phyloP scores from a whole-genome alignment of 176 grass and related monocot species.

The Phoenix dactylifera region DNA sequence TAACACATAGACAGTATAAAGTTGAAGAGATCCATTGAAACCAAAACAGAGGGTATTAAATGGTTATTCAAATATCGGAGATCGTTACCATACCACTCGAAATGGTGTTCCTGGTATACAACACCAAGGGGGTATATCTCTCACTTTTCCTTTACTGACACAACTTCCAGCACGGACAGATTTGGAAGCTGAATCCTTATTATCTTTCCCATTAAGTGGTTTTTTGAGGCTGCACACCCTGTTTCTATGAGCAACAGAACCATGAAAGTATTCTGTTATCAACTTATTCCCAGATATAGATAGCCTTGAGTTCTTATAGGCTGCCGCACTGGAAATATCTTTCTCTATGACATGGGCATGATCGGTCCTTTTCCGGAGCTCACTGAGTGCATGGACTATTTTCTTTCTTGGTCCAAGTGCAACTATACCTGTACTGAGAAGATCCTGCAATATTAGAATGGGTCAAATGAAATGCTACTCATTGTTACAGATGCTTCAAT shows the following conservation, averaged over 20 bases:
- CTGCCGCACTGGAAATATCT: conserved; percentile 30
- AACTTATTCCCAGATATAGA: conserved; percentile 62
- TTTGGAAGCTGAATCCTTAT: conserved; percentile 34
- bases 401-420: conserved; percentile 89
- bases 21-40: neutral
- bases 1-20: neutral
- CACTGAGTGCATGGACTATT: conserved; percentile 54
- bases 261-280: conserved; percentile 74
- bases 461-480: no score
- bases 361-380: conserved; percentile 48
- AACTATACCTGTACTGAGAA: conserved; percentile 65
- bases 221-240: conserved; percentile 14
- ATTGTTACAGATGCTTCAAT: neutral
- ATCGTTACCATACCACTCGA: conserved; percentile 65
- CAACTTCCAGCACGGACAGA: conserved; percentile 20
- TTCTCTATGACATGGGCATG: conserved; percentile 26
- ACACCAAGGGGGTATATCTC: conserved; percentile 77
- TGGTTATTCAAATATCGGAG: neutral
- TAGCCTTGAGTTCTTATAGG: conserved; percentile 33
- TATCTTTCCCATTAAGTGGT: conserved; percentile 25
- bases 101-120: conserved; percentile 84
- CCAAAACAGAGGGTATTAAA: neutral
- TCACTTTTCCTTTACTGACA: conserved; percentile 43
- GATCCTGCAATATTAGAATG: conserved; percentile 46
- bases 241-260: conserved; percentile 39